Base-by-base conservation (phyloP, 768 basidiomycete genomes). In the Hygrophorus pudorinus region DNA sequence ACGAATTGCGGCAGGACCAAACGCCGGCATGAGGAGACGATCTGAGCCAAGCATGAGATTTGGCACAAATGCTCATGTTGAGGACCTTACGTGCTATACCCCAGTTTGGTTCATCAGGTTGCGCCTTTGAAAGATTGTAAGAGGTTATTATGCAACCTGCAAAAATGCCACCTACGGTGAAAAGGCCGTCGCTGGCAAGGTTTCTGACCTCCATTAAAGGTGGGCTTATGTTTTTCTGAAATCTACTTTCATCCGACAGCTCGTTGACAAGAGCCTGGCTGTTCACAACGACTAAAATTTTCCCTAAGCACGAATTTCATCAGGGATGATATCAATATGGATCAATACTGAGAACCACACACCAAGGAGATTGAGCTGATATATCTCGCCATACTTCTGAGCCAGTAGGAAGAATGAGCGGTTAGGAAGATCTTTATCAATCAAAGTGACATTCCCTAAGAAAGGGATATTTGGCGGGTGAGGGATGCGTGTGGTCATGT, bases 101-200 rank as follows among this genome's bases (percentile, higher is more conserved):
- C 71, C 71, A 75, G 53, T 69, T 71, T 13, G 64, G 61, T 48
- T 75, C 73, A 11, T 62, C 60, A 12, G 58, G 51, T 33, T 65
- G 56, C 0, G 71, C 70, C 57, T 65, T 3, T 28, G 16, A 16
- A 5, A 28, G 37, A 12, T 36, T 35, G 47, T 4, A 44, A 4
- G 27, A 44, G 45, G 11, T 16, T 27, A 4, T 20, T 50, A 29
- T n/a, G 17, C 8, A 14, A n/a, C n/a, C n/a, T n/a, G n/a, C n/a
- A n/a, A n/a, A n/a, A 34, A 42, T 34, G 20, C 0, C 16, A 42
- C 56, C 7, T 24, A 65, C 66, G 18, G 66, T 67, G 50, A 69
- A 70, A 11, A 67, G 51, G 3, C 62, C 72, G 51, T 73, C 71
- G 16, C 63, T 63, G 10, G 61, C 58, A 2, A 66, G 56, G 38